A percentile compares a stretch with the other conserved stretches of the same genome.
phyloP scores from a whole-genome alignment of 441 rosid species.

The Omphalea diandra region DNA sequence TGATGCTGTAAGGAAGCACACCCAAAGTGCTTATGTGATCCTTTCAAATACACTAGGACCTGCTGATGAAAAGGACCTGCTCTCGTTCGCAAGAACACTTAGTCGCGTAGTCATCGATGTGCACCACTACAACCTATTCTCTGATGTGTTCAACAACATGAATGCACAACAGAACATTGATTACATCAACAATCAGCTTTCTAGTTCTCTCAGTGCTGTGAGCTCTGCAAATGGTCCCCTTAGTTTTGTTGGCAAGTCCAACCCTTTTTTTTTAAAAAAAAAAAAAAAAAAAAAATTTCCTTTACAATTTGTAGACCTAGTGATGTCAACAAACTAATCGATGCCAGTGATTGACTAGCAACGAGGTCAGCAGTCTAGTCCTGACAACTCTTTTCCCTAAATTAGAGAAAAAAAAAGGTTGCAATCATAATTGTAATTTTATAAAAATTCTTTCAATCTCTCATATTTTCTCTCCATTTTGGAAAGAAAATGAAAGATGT shows the following conservation, averaged over 20 bases:
- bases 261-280: no score
- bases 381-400: no score
- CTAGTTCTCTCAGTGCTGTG: slow-evolving; percentile 13
- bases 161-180: slow-evolving; percentile 33
- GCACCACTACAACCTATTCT: slow-evolving; percentile 41
- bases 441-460: no score
- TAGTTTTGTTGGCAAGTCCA: slow-evolving; percentile 37
- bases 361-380: no score
- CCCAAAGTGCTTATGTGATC: slow-evolving; percentile 35
- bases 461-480: no score
- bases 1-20: slow-evolving; percentile 40
- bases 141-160: slow-evolving; percentile 13
- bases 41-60: slow-evolving; percentile 31
- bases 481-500: no score
- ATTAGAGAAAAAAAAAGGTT: no score
- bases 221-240: slow-evolving; percentile 29
- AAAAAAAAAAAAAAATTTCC: no score
- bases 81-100: slow-evolving; percentile 25
- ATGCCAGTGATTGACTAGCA: no score
- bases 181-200: slow-evolving; percentile 24
- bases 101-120: slow-evolving; percentile 35
- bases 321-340: no score
- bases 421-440: no score
- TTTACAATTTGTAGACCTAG: no score
- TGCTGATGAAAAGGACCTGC: slow-evolving; percentile 26